Conservation (phyloP, 371 early-diverging fungal species). For the Phascolomyces articulosus region DNA sequence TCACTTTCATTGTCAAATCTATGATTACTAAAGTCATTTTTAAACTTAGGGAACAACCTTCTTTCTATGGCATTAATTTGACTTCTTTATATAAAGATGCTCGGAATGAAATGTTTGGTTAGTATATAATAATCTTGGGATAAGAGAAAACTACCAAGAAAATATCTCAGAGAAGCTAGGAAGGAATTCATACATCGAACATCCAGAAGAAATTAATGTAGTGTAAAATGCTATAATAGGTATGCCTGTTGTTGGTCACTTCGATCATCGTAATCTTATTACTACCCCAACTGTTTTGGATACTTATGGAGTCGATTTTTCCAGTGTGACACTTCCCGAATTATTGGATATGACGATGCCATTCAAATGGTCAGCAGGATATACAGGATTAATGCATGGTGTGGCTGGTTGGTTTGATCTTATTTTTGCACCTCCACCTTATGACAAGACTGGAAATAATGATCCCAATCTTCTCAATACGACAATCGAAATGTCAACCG, state of each 20-base stretch:
- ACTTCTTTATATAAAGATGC: constrained; percentile 82
- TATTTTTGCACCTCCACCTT: constrained; percentile 63
- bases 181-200: no score
- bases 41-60: constrained; percentile 65
- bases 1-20: no score
- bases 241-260: constrained; percentile 93
- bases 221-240: constrained; percentile 25
- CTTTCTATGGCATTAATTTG: constrained; percentile 95
- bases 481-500: constrained; percentile 76
- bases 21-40: not conserved
- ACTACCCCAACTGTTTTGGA: constrained; percentile 59
- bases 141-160: no score
- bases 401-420: constrained; percentile 98
- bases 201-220: constrained; percentile 12
- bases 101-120: constrained; percentile 84
- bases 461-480: constrained; percentile 19
- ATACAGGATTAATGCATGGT: constrained; percentile 93
- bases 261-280: constrained; percentile 86
- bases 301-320: constrained; percentile 80
- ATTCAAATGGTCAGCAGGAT: constrained; percentile 77
- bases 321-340: constrained; percentile 74
- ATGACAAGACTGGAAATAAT: constrained; percentile 20
- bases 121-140: not conserved
- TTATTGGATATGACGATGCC: constrained; percentile 87
- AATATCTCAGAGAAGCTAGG: no score